phyloP scores from a whole-genome alignment of 1,139 yeast species.

The Hemisphaericaspora subhashii region DNA sequence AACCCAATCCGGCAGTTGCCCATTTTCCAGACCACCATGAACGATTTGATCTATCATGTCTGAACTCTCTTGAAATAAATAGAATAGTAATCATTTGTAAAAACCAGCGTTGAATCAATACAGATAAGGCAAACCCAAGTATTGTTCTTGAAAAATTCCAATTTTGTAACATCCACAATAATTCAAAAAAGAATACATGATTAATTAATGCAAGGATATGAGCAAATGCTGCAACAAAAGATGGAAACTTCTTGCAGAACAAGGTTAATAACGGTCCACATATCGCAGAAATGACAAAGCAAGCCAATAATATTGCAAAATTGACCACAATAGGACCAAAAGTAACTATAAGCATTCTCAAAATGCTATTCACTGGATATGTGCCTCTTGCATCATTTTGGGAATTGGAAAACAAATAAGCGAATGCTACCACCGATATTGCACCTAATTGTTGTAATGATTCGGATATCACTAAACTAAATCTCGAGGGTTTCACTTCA shows the following conservation, averaged over 20 bases:
- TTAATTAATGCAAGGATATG: slow-evolving; percentile 44
- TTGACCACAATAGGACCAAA: slow-evolving; percentile 51
- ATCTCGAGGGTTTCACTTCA: slow-evolving; percentile 40
- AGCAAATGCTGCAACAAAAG: slow-evolving; percentile 42
- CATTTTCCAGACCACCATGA: slow-evolving; percentile 76
- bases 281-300: slow-evolving; percentile 41
- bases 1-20: slow-evolving; percentile 54
- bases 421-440: slow-evolving; percentile 31
- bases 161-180: slow-evolving; percentile 52
- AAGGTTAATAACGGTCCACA: slow-evolving; percentile 48
- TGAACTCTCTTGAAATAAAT: slow-evolving; percentile 50
- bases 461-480: slow-evolving; percentile 33
- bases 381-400: slow-evolving; percentile 36
- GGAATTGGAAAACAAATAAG: slow-evolving; percentile 47
- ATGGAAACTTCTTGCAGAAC: slow-evolving; percentile 39
- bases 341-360: slow-evolving; percentile 44
- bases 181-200: slow-evolving; percentile 47
- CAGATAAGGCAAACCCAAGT: slow-evolving; percentile 45
- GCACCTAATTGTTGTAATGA: slow-evolving; percentile 29
- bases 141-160: slow-evolving; percentile 52
- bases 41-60: slow-evolving; percentile 48
- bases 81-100: slow-evolving; percentile 39
- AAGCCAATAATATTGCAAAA: slow-evolving; percentile 32
- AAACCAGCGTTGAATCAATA: slow-evolving; percentile 44
- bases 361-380: slow-evolving; percentile 30